Conservation (phyloP, 805 yeast species). For the Vanderwaltozyma yarrowii region DNA sequence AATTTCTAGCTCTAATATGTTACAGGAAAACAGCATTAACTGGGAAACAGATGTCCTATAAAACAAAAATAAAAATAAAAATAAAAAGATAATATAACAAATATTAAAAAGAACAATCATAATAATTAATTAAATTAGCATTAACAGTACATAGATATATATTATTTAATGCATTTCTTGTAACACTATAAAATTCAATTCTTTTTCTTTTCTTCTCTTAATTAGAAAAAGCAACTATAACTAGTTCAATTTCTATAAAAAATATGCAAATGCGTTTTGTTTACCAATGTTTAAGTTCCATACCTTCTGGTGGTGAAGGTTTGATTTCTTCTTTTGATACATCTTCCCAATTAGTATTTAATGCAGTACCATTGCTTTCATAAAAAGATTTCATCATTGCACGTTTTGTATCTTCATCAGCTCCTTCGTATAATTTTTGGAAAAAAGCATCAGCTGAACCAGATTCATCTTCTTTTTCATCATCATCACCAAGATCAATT, state of each 20-base stretch:
- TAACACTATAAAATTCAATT: too few species aligned
- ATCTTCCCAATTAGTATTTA: slow-evolving; percentile 90
- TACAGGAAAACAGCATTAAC: not conserved
- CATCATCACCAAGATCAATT: slow-evolving; percentile 36
- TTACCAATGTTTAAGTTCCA: slow-evolving; percentile 49
- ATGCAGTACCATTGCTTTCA: slow-evolving; percentile 90
- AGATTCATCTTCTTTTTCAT: slow-evolving; percentile 36
- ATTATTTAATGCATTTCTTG: not conserved
- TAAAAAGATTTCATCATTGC: slow-evolving; percentile 96
- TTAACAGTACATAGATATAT: not conserved
- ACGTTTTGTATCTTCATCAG: slow-evolving; percentile 76
- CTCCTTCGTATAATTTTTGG: slow-evolving; percentile 58
- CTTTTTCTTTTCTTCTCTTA: too few species aligned
- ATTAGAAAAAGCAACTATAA: too few species aligned
- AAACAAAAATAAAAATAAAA: not conserved
- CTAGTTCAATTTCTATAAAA: too few species aligned
- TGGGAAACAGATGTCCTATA: slow-evolving; percentile 1
- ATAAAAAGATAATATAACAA: not conserved
- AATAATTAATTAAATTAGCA: too few species aligned
- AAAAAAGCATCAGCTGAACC: slow-evolving; percentile 60
- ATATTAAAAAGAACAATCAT: too few species aligned
- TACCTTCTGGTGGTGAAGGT: slow-evolving; percentile 66
- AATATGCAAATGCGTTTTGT: too few species aligned
- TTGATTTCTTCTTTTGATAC: slow-evolving; percentile 59
- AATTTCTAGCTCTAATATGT: not conserved